Base-by-base conservation (phyloP, 192 early-diverging fungal species). In the Coemansia sp. region DNA sequence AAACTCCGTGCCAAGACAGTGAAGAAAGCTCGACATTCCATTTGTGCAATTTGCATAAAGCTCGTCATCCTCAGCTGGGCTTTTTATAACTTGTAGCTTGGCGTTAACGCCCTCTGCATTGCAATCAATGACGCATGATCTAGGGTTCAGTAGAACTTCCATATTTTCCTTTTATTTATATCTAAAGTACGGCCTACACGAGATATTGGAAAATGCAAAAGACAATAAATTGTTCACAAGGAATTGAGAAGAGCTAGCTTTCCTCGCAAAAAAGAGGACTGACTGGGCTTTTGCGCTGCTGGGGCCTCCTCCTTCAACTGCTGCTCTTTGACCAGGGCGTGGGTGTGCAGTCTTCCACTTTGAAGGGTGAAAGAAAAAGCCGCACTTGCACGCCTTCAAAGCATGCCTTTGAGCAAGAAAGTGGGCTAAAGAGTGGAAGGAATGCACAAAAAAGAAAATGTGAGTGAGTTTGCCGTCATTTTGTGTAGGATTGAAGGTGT, bases 71-170 rank as follows among this genome's bases (percentile, higher is more conserved):
- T 57, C 53, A 5, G 53, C 9, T 30, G 33, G 11, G 53, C 16
- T 6, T 1, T 57, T 26, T 57, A 57, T 30, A 5, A 30, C 6
- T 4, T 57, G 53, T 16, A 57, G 10, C 11, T 32, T 6, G 30
- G 35, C 26, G 30, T 57, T 57, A 32, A 33, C 14, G 28, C 53
- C 53, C 53, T 57, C 53, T 28, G 53, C 53, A 33, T 57, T 57
- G 17, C 35, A 14, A 13, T 57, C 53, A 13, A 57, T 57, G 9
- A 57, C 33, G 14, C 53, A 57, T 10, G 28, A 14, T 32, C 10
- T 57, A 3, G 4, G 6, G 5, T 57, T 14, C 53, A 30, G 30
- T 7, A 46, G 26, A 26, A 26, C 1, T 2, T 26, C 1, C 26
- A 26, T 26, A 46, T 28, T 57, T n/a, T 14, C 4, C 4, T 0